Conservation (phyloP, 1,139 yeast species). For the Yarrowia galli region DNA sequence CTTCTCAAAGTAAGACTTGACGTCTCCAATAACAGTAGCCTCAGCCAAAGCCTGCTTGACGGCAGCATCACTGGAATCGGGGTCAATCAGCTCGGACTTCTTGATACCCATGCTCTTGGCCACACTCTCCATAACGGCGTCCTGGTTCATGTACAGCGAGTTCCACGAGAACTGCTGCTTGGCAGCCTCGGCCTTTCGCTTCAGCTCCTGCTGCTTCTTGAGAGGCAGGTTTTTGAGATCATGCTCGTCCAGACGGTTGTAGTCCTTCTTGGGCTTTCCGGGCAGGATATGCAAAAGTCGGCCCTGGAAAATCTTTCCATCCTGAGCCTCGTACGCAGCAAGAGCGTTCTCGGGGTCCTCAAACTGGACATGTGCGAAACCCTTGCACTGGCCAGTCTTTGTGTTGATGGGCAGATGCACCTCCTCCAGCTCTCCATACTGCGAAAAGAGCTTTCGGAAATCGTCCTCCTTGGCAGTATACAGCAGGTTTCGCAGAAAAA, state of each 20-base stretch:
- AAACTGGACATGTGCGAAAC: slow-evolving; percentile 87
- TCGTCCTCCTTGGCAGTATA: slow-evolving; percentile 85
- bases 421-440: slow-evolving; percentile 55
- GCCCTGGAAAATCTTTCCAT: slow-evolving; percentile 93
- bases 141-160: slow-evolving; percentile 85
- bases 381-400: slow-evolving; percentile 88
- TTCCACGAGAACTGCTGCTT: slow-evolving; percentile 94
- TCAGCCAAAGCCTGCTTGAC: slow-evolving; percentile 99
- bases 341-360: slow-evolving; percentile 72
- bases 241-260: slow-evolving; percentile 81
- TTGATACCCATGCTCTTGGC: slow-evolving; percentile 83
- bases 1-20: slow-evolving; percentile 80
- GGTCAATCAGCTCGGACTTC: slow-evolving; percentile 85
- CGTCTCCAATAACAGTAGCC: slow-evolving; percentile 93
- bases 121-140: slow-evolving; percentile 90
- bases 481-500: slow-evolving; percentile 85
- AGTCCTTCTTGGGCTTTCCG: slow-evolving; percentile 74
- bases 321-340: slow-evolving; percentile 72
- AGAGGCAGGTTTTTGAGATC: slow-evolving; percentile 89
- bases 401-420: slow-evolving; percentile 93
- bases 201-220: slow-evolving; percentile 86
- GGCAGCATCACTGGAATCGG: slow-evolving; percentile 85
- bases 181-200: slow-evolving; percentile 82
- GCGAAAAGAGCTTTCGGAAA: slow-evolving; percentile 63
- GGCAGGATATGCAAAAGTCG: slow-evolving; percentile 89